phyloP scores from a whole-genome alignment of 805 yeast species.

The Scheffersomyces spartinae region DNA sequence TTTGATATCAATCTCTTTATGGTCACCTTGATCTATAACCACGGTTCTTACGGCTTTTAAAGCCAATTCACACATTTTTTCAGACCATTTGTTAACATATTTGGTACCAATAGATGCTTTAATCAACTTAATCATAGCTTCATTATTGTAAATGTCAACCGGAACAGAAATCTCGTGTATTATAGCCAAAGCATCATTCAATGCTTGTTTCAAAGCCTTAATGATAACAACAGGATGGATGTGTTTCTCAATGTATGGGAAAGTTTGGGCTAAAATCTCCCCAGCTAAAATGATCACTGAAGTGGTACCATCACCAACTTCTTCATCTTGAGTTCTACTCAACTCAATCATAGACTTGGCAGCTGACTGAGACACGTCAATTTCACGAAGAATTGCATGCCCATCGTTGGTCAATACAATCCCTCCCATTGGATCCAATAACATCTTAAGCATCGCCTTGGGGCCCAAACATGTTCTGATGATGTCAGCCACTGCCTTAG shows the following conservation, averaged over 20 bases:
- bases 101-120: slow-evolving; percentile 93
- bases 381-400: slow-evolving; percentile 94
- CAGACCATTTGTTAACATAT: slow-evolving; percentile 84
- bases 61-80: slow-evolving; percentile 81
- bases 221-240: slow-evolving; percentile 96
- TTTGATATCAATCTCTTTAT: slow-evolving; percentile 83
- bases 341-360: slow-evolving; percentile 98
- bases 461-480: slow-evolving; percentile 98
- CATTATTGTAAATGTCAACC: slow-evolving; percentile 74
- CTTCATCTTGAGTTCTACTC: slow-evolving; percentile 95
- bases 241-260: slow-evolving; percentile 87
- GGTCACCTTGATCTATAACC: slow-evolving; percentile 43
- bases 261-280: slow-evolving; percentile 89
- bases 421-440: slow-evolving; percentile 94
- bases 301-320: slow-evolving; percentile 98
- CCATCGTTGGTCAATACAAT: slow-evolving; percentile 97
- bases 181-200: slow-evolving; percentile 80
- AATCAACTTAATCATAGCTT: slow-evolving; percentile 77
- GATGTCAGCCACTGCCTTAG: slow-evolving; percentile 98
- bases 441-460: slow-evolving; percentile 97
- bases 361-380: slow-evolving; percentile 97
- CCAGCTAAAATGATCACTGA: slow-evolving; percentile 96
- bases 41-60: slow-evolving; percentile 83
- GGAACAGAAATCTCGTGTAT: slow-evolving; percentile 76
- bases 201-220: slow-evolving; percentile 84